Evolutionary conservation across 106 monocot genomes (phyloP).

Genomic region (Dioscorea dumetorum): DNA sequence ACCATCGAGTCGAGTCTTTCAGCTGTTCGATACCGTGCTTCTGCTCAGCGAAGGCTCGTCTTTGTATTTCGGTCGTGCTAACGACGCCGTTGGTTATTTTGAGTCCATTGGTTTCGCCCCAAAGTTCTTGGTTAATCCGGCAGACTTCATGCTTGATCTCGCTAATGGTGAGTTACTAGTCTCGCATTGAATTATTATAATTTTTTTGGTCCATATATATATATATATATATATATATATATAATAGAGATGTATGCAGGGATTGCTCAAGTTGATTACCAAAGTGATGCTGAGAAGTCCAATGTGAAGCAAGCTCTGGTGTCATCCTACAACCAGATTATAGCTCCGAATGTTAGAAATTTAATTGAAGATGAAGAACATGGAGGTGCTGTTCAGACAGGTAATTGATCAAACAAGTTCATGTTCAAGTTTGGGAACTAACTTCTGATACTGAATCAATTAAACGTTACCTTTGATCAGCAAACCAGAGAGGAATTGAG

Average conservation of each 20-base stretch:
- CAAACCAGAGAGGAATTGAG: not conserved
- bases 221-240: too few relatives aligned
- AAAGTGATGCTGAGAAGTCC: conserved; percentile 40
- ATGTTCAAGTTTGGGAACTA: not conserved
- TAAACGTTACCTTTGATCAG: not conserved
- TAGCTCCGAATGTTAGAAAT: conserved; percentile 56
- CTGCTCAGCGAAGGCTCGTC: conserved; percentile 67
- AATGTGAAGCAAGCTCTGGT: conserved; percentile 50
- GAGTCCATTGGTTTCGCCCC: conserved; percentile 55
- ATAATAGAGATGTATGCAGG: conserved; percentile 20
- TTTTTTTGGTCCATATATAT: too few relatives aligned
- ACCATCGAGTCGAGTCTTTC: conserved; percentile 72
- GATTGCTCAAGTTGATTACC: conserved; percentile 32
- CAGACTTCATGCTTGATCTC: conserved; percentile 97
- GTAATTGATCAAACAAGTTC: conserved; percentile 7
- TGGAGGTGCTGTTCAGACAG: conserved; percentile 16
- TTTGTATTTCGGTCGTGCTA: conserved; percentile 55
- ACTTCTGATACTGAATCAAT: not conserved
- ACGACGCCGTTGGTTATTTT: conserved; percentile 83
- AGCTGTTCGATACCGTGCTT: conserved; percentile 83
- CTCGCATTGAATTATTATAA: not conserved
- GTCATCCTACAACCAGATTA: conserved; percentile 41
- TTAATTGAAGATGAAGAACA: conserved; percentile 12
- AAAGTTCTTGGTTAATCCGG: conserved; percentile 68
- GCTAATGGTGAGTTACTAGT: conserved; percentile 61